Evolutionary conservation across 73 alveolate species (phyloP).

Genomic region (Tetrahymena thermophila): DNA sequence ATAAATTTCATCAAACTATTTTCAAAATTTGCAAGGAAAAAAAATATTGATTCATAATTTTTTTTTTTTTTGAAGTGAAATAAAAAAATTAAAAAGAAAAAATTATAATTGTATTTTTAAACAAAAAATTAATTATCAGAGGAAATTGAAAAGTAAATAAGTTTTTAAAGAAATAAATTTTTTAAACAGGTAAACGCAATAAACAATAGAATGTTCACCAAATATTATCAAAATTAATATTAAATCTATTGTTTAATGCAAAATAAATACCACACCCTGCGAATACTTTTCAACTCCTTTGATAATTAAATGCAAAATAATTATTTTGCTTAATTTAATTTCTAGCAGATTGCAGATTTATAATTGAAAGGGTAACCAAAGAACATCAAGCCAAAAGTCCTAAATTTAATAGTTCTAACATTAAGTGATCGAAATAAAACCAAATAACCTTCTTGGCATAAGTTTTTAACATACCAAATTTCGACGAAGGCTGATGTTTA

Average conservation of each 20-base stretch:
- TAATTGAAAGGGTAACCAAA: background rate
- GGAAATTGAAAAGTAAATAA: background rate
- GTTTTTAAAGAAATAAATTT: background rate
- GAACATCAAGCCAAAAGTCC: background rate
- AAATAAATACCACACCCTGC: background rate
- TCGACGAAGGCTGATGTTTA: background rate
- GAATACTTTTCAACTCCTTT: background rate
- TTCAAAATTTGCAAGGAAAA: no score
- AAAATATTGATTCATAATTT: no score
- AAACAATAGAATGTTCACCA: background rate
- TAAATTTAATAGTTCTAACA: background rate
- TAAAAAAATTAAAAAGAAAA: background rate
- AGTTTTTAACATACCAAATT: background rate
- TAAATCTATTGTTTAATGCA: background rate
- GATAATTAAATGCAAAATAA: background rate
- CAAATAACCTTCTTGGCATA: background rate
- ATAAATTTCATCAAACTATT: no score
- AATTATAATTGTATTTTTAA: background rate
- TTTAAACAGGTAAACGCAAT: background rate
- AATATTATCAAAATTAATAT: background rate
- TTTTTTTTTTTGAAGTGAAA: background rate
- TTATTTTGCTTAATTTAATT: background rate
- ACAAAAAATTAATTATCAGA: background rate
- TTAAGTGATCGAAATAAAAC: background rate
- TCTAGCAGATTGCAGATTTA: background rate